Conservation (phyloP, 768 basidiomycete genomes). For the Tubosaeta sp. region DNA sequence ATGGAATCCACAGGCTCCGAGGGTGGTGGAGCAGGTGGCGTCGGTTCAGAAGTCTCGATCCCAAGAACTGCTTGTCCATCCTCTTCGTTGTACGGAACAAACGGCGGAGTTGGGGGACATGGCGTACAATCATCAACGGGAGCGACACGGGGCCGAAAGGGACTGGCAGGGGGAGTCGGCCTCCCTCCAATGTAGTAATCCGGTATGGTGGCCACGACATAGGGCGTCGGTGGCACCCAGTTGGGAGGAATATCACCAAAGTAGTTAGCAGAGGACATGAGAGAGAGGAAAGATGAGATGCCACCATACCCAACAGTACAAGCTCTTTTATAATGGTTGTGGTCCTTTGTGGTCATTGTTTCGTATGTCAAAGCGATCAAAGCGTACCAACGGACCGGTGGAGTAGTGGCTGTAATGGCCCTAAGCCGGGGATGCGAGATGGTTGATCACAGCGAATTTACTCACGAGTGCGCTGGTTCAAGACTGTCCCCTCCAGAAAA, state of each 20-base stretch:
- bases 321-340: conserved; percentile 10
- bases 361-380: neutral
- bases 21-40: neutral
- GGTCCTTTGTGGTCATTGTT: neutral
- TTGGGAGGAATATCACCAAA: neutral
- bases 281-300: neutral
- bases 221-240: conserved; percentile 7
- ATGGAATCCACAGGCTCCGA: neutral
- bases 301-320: neutral
- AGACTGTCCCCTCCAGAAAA: conserved; percentile 94
- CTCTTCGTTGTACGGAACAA: neutral
- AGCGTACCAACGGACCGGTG: conserved; percentile 29
- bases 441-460: conserved; percentile 52
- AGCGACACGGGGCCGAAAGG: neutral
- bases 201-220: neutral
- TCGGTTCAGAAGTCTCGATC: neutral
- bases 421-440: conserved; percentile 76
- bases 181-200: neutral
- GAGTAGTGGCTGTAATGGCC: conserved; percentile 80
- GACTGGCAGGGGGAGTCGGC: conserved; percentile 7
- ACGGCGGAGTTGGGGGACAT: conserved; percentile 13
- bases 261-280: neutral
- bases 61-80: neutral
- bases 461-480: conserved; percentile 85
- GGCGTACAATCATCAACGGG: conserved; percentile 5